phyloP scores from a whole-genome alignment of 768 basidiomycete genomes.

The Pleurotus eryngii region DNA sequence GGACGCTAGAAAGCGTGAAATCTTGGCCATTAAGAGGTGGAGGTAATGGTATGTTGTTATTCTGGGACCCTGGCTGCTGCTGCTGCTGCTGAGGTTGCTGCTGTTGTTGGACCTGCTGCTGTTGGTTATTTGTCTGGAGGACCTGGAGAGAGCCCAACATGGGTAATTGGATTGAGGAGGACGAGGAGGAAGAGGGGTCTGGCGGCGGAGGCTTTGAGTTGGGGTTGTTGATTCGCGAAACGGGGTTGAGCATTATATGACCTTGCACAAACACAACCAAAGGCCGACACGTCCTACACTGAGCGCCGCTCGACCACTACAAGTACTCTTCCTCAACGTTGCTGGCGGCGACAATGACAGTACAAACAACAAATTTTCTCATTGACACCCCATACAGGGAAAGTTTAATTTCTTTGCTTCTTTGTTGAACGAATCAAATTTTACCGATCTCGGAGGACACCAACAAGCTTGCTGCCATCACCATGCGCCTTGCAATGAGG shows the following conservation, averaged over 20 bases:
- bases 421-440: neutral
- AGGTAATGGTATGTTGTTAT: constrained; percentile 63
- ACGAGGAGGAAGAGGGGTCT: constrained; percentile 15
- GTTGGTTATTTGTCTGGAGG: constrained; percentile 53
- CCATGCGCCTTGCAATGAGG: constrained; percentile 6
- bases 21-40: constrained; percentile 88
- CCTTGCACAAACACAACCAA: constrained; percentile 7
- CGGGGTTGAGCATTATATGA: constrained; percentile 9
- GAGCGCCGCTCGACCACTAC: neutral
- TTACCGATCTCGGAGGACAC: neutral
- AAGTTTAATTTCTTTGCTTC: neutral
- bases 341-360: neutral
- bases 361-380: neutral
- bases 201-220: constrained; percentile 8
- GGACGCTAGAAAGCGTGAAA: constrained; percentile 88
- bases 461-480: constrained; percentile 7
- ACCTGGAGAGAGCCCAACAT: constrained; percentile 75
- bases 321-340: neutral
- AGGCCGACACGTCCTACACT: constrained; percentile 7
- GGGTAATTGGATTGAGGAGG: constrained; percentile 45
- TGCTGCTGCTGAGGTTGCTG: constrained; percentile 51
- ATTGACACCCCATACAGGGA: neutral
- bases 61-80: constrained; percentile 41
- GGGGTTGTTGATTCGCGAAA: constrained; percentile 9
- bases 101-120: constrained; percentile 56